Base-by-base conservation (phyloP, 1,139 yeast genomes). In the Taphrina communis region DNA sequence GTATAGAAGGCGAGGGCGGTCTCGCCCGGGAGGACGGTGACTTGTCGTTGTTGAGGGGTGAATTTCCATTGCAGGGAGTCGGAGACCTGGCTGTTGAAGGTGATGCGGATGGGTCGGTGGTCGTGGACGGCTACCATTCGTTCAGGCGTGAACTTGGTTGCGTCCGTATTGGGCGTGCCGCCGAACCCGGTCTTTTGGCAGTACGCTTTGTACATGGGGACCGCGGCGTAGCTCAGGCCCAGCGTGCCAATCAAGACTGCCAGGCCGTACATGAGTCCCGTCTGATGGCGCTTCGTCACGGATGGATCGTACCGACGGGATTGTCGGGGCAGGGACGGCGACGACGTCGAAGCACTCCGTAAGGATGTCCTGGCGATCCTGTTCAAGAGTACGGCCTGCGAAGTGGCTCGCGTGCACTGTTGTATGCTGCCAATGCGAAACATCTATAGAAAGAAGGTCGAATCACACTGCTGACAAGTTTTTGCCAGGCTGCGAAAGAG, bases 131-230 rank as follows among this genome's bases (percentile, higher is more conserved):
- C 97, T 31, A 90, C 81, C 77, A 95, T 81, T 75, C 89, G 89
- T 75, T 94, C 99, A 9, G 93, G 87, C 0, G 97, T 90, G 78
- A 94, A 90, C 74, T 84, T 86, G 17, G 87, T 78, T 55, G 83
- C 80, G 76, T 94, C 99, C 0, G 97, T 92, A 74, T 93, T 89
- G 17, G 99, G 98, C 11, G 88, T 86, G 61, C 99, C 99, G 65
- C 94, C 97, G 85, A 89, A 94, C 0, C 99, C 99, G 0, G 97
- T 93, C 79, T 97, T 85, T 75, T 93, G 91, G 81, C 99, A 95
- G 58, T 95, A 83, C 25, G 94, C 93, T 73, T 97, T 82, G 77
- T 95, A 95, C 25, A 95, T 80, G 2, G 99, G 98, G 11, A 95
- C 99, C 0, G 97, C 91, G 11, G 94, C 90, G 78, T 92, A 94